These are phyloP conservation scores for Yamadazyma tumulicola DNA, from an alignment of 805 yeast species.

Conservation along the genomic window DNA sequence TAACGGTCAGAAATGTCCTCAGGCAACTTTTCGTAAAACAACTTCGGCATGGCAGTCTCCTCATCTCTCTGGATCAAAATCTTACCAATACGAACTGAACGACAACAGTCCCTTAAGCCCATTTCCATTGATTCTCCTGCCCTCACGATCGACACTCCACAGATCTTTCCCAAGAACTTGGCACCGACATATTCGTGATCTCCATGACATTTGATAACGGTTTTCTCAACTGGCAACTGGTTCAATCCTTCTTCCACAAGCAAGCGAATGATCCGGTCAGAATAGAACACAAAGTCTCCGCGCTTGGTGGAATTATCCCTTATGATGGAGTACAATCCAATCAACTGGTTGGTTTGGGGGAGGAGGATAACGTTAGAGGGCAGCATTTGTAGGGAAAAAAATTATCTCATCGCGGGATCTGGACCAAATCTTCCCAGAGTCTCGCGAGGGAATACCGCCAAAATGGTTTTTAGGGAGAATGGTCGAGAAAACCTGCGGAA, in stretches of 20 bases:
- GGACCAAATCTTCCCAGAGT: too few relatives aligned
- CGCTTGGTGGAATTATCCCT: slow-evolving; percentile 78
- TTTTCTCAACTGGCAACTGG: slow-evolving; percentile 80
- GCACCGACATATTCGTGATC: slow-evolving; percentile 72
- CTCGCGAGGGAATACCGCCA: too few relatives aligned
- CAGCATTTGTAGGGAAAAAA: too few relatives aligned
- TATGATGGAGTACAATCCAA: slow-evolving; percentile 85
- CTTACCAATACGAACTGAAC: slow-evolving; percentile 95
- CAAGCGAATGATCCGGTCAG: slow-evolving; percentile 90
- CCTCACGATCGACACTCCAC: slow-evolving; percentile 96
- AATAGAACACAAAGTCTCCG: slow-evolving; percentile 91
- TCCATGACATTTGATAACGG: slow-evolving; percentile 71
- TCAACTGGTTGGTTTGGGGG: slow-evolving; percentile 86
- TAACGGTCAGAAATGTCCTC: slow-evolving; percentile 85
- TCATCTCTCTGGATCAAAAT: slow-evolving; percentile 96
- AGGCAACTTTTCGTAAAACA: slow-evolving; percentile 92
- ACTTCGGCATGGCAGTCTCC: slow-evolving; percentile 90
- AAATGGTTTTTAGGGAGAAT: too few relatives aligned
- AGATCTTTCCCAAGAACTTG: slow-evolving; percentile 83
- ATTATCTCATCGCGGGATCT: not conserved
- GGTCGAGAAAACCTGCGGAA: too few relatives aligned
- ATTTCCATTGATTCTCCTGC: slow-evolving; percentile 99
- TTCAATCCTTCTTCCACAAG: slow-evolving; percentile 95
- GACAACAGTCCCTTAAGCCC: slow-evolving; percentile 94
- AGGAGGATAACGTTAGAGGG: slow-evolving; percentile 69